A percentile compares a stretch with the other conserved stretches of the same genome.
phyloP scores from a whole-genome alignment of 225 moss, liverwort and hornwort species.

The Bryum argenteum region DNA sequence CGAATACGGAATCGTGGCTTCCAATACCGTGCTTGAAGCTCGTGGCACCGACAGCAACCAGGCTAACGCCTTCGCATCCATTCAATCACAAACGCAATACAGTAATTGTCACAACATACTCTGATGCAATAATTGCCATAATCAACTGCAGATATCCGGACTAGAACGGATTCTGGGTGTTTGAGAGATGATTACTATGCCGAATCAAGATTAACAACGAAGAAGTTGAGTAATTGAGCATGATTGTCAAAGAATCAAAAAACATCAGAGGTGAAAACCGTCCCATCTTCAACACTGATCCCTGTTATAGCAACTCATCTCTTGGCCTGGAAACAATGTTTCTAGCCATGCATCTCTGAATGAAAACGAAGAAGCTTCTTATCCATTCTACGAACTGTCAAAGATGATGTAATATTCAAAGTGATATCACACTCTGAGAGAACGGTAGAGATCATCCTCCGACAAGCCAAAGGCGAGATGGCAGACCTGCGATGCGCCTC shows the following conservation, averaged over 20 bases:
- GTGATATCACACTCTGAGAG: not conserved
- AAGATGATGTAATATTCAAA: not conserved
- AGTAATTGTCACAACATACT: not conserved
- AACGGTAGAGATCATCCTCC: not conserved
- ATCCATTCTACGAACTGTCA: not conserved
- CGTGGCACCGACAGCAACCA: conserved; percentile 83
- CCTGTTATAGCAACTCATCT: not conserved
- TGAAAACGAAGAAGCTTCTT: no score
- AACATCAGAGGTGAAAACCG: no score
- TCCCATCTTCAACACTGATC: not conserved
- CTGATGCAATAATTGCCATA: no score
- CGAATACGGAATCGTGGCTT: conserved; percentile 77
- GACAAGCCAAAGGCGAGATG: not conserved
- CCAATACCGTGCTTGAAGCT: conserved; percentile 81
- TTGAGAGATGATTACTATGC: no score
- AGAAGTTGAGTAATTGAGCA: no score
- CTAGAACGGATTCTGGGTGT: no score
- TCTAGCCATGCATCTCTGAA: no score
- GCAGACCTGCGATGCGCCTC: conserved; percentile 82
- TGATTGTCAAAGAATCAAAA: no score
- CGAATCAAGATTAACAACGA: no score
- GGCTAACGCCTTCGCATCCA: conserved; percentile 63
- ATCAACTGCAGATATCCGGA: no score
- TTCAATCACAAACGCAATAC: not conserved
- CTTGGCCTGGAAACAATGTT: no score